A percentile compares a stretch with the other conserved stretches of the same genome.
Conservation (phyloP, 257 asterid genomes). For the Solanum etuberosum region DNA sequence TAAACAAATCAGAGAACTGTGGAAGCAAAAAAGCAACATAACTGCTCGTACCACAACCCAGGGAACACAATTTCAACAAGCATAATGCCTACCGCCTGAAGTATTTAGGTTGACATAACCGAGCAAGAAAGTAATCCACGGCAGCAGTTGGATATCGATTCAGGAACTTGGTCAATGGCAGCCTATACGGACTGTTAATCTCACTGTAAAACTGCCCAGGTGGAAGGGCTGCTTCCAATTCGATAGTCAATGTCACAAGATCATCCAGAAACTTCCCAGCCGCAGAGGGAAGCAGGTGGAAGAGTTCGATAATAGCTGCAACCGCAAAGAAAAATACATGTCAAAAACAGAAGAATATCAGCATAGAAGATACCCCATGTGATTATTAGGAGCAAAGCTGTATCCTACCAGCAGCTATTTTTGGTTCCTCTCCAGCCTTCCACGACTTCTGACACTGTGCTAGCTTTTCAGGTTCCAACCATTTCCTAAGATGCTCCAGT, state of each 20-base stretch:
- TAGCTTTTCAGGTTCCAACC: slow-evolving; percentile 99
- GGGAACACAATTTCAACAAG: neutral
- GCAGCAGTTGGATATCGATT: slow-evolving; percentile 89
- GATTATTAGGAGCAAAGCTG: neutral
- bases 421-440: slow-evolving; percentile 99
- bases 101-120: slow-evolving; percentile 72
- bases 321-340: neutral
- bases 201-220: slow-evolving; percentile 94
- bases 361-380: neutral
- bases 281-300: slow-evolving; percentile 94
- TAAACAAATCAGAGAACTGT: slow-evolving; percentile 6
- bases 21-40: neutral
- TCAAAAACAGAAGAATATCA: neutral
- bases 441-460: slow-evolving; percentile 93
- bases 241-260: slow-evolving; percentile 93
- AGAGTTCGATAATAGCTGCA: slow-evolving; percentile 98
- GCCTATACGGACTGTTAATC: slow-evolving; percentile 97
- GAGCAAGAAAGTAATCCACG: slow-evolving; percentile 89
- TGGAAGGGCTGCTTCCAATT: slow-evolving; percentile 94
- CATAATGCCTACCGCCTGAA: slow-evolving; percentile 67
- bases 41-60: slow-evolving; percentile 1
- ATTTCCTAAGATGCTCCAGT: slow-evolving; percentile 96
- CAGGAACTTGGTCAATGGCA: slow-evolving; percentile 91
- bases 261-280: slow-evolving; percentile 99
- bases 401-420: slow-evolving; percentile 91